Base-by-base conservation (phyloP, 2,329 filamentous ascomycete genomes). In the Stachybotrys echinatus region DNA sequence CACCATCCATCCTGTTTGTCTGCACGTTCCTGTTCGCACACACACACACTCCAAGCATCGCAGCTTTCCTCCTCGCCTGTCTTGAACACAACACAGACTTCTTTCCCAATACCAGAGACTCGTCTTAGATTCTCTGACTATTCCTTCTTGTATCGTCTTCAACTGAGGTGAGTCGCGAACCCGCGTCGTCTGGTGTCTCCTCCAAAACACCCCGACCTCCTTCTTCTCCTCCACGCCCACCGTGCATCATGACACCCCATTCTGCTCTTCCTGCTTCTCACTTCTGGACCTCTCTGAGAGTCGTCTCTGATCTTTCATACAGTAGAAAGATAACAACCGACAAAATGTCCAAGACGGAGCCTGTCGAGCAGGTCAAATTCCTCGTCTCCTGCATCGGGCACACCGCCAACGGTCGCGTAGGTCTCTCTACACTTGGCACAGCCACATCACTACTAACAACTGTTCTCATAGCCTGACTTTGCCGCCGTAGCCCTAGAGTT, bases 401-500 rank as follows among this genome's bases (percentile, higher is more conserved):
- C 65, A 77, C 80, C 10, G 74, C 68, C 58, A 74, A 75, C 54
- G 84, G 84, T 53, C 82, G 80, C 64, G 85, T 85, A 66, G 60
- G 70, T 59, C 2, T 1, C 10, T 3, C 17, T 45, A 19, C 22
- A 20, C 12, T 38, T n/a, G n/a, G n/a, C 23, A 27, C 31, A n/a
- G 7, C 19, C 20, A 39, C n/a, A 23, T 46, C 23, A 19, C 12
- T 3, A 3, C 2, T 10, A 7, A 6, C 8, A 12, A 23, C 58
- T n/a, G n/a, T n/a, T n/a, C n/a, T 58, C 23, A 57, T 49, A 88
- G 85, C 74, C 87, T 6, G 80, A 89, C 59, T 89, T 87, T 56
- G 68, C 66, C 6, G 73, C 75, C 45, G 86, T 89, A n/a, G 82
- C 83, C 12, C 69, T 74, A 17, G 84, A 88, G 58, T 80, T 83